Percentiles rank a stretch among this genome's conserved stretches.
phyloP scores from a whole-genome alignment of 768 basidiomycete genomes.

The Phylloporus sp. region DNA sequence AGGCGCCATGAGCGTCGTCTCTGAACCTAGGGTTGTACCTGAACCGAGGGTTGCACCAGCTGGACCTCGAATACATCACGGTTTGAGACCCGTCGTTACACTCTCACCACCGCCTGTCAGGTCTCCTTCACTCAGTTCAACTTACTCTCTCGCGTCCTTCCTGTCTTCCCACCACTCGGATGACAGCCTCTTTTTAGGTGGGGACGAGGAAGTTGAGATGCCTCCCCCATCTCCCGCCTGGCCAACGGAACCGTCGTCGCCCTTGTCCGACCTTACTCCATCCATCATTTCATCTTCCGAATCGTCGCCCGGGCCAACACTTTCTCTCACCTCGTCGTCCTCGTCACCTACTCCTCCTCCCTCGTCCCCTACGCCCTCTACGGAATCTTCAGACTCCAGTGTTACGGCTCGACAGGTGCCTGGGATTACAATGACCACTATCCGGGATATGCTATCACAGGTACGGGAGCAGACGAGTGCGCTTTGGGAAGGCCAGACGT shows the following conservation, averaged over 20 bases:
- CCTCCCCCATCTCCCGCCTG: slow-evolving; percentile 35
- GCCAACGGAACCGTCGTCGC: slow-evolving; percentile 29
- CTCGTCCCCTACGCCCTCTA: slow-evolving; percentile 34
- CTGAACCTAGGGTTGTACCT: slow-evolving; percentile 28
- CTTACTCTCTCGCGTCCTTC: slow-evolving; percentile 37
- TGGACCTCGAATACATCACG: slow-evolving; percentile 23
- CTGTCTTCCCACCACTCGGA: slow-evolving; percentile 71
- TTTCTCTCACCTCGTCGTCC: slow-evolving; percentile 37
- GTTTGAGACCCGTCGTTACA: slow-evolving; percentile 29
- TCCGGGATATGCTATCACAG: slow-evolving; percentile 51
- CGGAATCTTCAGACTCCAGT: slow-evolving; percentile 26
- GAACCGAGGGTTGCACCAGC: slow-evolving; percentile 26
- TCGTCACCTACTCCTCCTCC: slow-evolving; percentile 32
- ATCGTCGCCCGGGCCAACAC: slow-evolving; percentile 33
- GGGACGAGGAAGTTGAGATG: slow-evolving; percentile 22
- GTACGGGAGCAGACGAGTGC: slow-evolving; percentile 56
- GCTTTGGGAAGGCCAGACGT: slow-evolving; percentile 58
- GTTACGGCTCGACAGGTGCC: slow-evolving; percentile 35
- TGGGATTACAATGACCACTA: slow-evolving; percentile 35
- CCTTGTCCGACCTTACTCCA: slow-evolving; percentile 26
- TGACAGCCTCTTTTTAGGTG: slow-evolving; percentile 46
- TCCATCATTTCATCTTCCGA: slow-evolving; percentile 33
- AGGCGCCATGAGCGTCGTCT: slow-evolving; percentile 40
- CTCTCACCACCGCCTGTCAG: slow-evolving; percentile 42
- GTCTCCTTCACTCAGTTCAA: slow-evolving; percentile 38